These are phyloP conservation scores for Termitomyces sp. DNA, from an alignment of 768 basidiomycete genomes.

Conservation along the genomic window DNA sequence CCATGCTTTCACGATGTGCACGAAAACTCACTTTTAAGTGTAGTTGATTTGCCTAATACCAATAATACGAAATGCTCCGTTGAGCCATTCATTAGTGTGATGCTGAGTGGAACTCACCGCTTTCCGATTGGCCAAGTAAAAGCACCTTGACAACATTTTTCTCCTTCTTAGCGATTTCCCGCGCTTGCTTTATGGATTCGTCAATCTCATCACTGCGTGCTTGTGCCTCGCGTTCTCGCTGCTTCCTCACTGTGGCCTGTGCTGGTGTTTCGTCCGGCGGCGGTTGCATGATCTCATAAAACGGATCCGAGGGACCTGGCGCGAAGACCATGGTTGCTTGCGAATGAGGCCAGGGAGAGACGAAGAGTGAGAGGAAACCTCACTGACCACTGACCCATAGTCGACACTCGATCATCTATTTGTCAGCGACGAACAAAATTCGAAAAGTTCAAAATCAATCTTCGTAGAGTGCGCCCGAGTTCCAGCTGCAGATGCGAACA, in stretches of 20 bases:
- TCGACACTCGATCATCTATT: not conserved
- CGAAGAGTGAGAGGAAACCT: slow-evolving; percentile 8
- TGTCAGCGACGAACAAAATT: not conserved
- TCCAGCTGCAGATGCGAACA: not conserved
- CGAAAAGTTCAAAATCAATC: not conserved
- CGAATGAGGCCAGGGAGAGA: slow-evolving; percentile 2
- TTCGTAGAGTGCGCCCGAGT: not conserved
- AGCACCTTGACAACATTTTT: slow-evolving; percentile 49
- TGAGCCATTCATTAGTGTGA: not conserved
- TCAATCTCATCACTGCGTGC: slow-evolving; percentile 52
- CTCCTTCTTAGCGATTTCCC: slow-evolving; percentile 34
- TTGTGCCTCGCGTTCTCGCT: slow-evolving; percentile 43
- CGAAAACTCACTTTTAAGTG: slow-evolving; percentile 49
- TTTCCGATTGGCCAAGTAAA: slow-evolving; percentile 61
- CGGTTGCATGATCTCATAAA: slow-evolving; percentile 40
- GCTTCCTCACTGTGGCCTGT: slow-evolving; percentile 38
- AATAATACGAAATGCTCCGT: slow-evolving; percentile 22
- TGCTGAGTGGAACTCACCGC: slow-evolving; percentile 35
- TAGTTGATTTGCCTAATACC: slow-evolving; percentile 57
- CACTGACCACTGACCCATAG: not conserved
- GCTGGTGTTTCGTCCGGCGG: slow-evolving; percentile 48
- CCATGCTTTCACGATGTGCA: not conserved
- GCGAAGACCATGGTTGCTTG: slow-evolving; percentile 25
- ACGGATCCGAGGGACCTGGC: slow-evolving; percentile 34
- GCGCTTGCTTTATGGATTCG: slow-evolving; percentile 48